Evolutionary conservation across 306 rosid species (phyloP).

Genomic region (Lagenaria siceraria): DNA sequence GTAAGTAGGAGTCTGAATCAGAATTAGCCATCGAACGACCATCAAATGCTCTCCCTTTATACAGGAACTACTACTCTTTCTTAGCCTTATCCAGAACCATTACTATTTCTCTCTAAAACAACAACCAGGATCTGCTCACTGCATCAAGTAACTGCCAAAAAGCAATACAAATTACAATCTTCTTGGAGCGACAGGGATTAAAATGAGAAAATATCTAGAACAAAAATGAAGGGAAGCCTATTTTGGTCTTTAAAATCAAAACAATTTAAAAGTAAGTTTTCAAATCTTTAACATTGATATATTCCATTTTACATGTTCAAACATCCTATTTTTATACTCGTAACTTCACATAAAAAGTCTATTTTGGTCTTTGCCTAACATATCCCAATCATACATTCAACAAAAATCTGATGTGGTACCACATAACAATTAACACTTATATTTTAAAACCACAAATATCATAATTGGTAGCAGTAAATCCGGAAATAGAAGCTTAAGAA

Average conservation of each 20-base stretch:
- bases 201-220: not conserved
- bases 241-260: not conserved
- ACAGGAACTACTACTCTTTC: slow-evolving; percentile 20
- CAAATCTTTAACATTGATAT: not conserved
- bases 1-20: slow-evolving; percentile 34
- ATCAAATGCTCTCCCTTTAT: slow-evolving; percentile 1
- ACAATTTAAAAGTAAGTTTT: not conserved
- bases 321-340: not conserved
- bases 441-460: not conserved
- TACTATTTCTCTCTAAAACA: not conserved
- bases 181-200: not conserved
- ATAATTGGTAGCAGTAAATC: not conserved
- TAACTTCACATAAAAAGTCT: not conserved
- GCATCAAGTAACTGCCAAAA: slow-evolving; percentile 3
- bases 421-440: not conserved
- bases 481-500: not conserved
- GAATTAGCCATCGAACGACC: slow-evolving; percentile 56
- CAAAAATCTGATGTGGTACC: not conserved
- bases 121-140: not conserved
- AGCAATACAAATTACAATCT: not conserved
- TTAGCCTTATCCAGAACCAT: not conserved
- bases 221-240: not conserved
- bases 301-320: not conserved
- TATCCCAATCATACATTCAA: not conserved
- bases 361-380: not conserved